These are phyloP conservation scores for Eleusine coracana DNA, from an alignment of 176 grass and related monocot species.

Conservation along the genomic window DNA sequence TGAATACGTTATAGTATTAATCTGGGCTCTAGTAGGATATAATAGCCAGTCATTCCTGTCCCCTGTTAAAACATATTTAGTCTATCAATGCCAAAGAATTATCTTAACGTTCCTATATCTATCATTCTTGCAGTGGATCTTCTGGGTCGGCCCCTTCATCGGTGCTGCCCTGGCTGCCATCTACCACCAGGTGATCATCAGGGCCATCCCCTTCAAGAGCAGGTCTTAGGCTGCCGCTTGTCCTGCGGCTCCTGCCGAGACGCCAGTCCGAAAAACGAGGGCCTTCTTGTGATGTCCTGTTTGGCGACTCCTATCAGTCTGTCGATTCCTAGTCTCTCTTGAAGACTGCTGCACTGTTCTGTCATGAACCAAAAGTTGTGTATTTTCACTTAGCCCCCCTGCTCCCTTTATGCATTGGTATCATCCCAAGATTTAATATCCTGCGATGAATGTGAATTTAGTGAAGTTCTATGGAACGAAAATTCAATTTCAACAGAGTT, in stretches of 20 bases:
- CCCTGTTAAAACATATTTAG: background rate
- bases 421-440: background rate
- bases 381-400: background rate
- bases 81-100: background rate
- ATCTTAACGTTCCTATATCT: background rate
- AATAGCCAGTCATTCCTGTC: background rate
- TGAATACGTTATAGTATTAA: background rate
- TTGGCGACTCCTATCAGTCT: background rate
- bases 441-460: background rate
- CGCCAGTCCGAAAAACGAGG: slow-evolving; percentile 23
- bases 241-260: background rate
- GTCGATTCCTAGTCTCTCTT: slow-evolving; percentile 34
- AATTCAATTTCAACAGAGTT: background rate
- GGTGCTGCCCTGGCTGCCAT: slow-evolving; percentile 87
- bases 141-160: slow-evolving; percentile 96
- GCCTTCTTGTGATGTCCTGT: slow-evolving; percentile 22
- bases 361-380: slow-evolving; percentile 34
- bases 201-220: slow-evolving; percentile 95
- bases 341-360: slow-evolving; percentile 13
- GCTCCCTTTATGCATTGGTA: background rate
- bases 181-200: slow-evolving; percentile 98
- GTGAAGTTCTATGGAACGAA: background rate
- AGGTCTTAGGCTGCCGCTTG: slow-evolving; percentile 55
- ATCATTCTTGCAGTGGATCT: slow-evolving; percentile 72
- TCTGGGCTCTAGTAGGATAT: background rate